Evolutionary conservation across 805 yeast genomes (phyloP), one percentile per base, ranked within the genome.

Genomic region (Pichia thaimueangensis): DNA sequence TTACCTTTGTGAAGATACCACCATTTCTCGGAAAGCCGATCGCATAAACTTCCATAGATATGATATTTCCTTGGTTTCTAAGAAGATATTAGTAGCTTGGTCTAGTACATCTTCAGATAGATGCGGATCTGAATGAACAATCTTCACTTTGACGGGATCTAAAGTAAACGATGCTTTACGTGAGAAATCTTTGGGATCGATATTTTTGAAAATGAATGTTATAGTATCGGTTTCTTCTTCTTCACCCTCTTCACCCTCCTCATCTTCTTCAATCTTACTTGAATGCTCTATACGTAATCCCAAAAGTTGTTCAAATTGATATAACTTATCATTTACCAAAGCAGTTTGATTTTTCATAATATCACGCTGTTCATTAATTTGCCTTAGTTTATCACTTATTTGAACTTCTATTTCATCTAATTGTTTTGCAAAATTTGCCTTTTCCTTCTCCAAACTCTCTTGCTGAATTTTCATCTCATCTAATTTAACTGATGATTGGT

Each of bases 241-340:
- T 27, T 57, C 62, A 11, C 68, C 58, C 6, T 32, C 29, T 3
- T 35, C 33, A 15, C 9, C 25, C 7, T 10, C 21, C 3, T 19
- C 32, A 13, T 25, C 22, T 4, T 11, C 29, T 25, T 15, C 20
- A 16, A 12, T 16, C n/a, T n/a, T n/a, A 3, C 9, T 6, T 11
- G 45, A 21, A 12, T 68, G 70, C 46, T 70, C 71, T 29, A 76
- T 65, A 38, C 58, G 64, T 23, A 75, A 50, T 1, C 82, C 81
- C 40, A 73, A 58, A 44, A 71, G 62, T 36, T 58, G 60, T 45
- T 74, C 78, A 49, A 61, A 70, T 48, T 70, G 72, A 21, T 58
- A 51, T 21, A 70, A 52, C 48, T 71, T 76, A 19, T 64, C 68
- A 35, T 59, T 59, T 43, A 72, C 73, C 25, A 61, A 53, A 22